Evolutionary conservation across 2,329 filamentous ascomycete genomes (phyloP).

Genomic region (Ophiostoma himal-ulmi): DNA sequence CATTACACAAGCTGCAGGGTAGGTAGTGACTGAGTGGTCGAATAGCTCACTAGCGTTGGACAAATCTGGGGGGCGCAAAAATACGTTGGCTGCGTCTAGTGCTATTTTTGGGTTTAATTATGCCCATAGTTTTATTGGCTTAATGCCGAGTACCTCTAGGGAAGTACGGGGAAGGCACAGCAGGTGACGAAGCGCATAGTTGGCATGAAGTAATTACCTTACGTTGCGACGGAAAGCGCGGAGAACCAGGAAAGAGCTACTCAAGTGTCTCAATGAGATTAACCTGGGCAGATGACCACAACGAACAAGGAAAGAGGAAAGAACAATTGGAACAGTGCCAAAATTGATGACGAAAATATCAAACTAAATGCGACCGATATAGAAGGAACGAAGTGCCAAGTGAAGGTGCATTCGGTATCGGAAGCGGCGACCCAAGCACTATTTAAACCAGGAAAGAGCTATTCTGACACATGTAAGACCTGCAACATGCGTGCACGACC

Average conservation of each 20-base stretch:
- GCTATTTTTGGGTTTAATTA: conserved; percentile 9
- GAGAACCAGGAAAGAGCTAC: neutral
- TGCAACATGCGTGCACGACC: neutral
- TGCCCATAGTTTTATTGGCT: neutral
- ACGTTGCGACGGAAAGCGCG: neutral
- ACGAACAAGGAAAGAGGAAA: neutral
- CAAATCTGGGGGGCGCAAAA: neutral
- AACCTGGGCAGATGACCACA: neutral
- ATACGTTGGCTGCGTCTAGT: neutral
- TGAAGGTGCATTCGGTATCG: neutral
- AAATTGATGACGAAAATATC: neutral
- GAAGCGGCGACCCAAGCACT: neutral
- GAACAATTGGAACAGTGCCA: neutral
- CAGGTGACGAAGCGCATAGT: neutral
- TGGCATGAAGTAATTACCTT: neutral
- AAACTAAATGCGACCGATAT: too few species aligned
- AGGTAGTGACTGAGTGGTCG: neutral
- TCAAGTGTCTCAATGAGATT: neutral
- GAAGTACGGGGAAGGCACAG: conserved; percentile 2
- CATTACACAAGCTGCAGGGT: neutral
- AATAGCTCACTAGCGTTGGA: neutral
- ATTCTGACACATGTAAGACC: neutral
- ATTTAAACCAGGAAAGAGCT: neutral
- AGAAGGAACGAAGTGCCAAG: neutral
- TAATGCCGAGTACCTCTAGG: neutral